Percentiles rank a stretch among this genome's conserved stretches.
phyloP scores from a whole-genome alignment of 805 yeast genomes.

The Myxozyma mucilagina region DNA sequence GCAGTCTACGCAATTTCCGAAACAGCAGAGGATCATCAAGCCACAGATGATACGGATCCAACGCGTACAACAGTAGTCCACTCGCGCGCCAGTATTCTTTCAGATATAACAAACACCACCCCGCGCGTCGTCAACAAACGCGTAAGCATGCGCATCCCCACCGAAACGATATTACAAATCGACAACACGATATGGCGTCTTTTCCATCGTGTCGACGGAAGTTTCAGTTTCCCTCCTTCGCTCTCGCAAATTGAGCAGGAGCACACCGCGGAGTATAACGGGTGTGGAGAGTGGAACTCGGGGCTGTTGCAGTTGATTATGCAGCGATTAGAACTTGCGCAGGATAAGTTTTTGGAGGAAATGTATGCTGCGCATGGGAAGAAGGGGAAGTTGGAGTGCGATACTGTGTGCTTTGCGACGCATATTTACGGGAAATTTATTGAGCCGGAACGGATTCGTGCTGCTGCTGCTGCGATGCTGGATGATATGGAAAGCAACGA shows the following conservation, averaged over 20 bases:
- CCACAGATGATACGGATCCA: not conserved
- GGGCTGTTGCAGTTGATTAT: constrained; percentile 14
- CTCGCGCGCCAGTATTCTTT: constrained; percentile 15
- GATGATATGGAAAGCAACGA: constrained; percentile 5
- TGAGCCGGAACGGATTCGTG: not conserved
- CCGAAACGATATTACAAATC: constrained; percentile 10
- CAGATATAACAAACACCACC: constrained; percentile 19
- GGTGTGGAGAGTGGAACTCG: constrained; percentile 8
- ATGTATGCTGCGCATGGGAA: constrained; percentile 15
- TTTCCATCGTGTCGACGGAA: constrained; percentile 22
- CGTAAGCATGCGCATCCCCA: constrained; percentile 17
- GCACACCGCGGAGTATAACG: not conserved
- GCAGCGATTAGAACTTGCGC: constrained; percentile 19
- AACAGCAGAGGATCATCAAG: too few species aligned
- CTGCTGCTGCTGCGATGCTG: constrained; percentile 1
- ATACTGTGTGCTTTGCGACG: constrained; percentile 18
- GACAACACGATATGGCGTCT: constrained; percentile 9
- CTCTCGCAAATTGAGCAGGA: constrained; percentile 12
- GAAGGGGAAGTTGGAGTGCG: constrained; percentile 8
- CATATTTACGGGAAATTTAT: constrained; percentile 16
- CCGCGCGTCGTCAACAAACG: constrained; percentile 14
- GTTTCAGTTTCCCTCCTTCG: constrained; percentile 26
- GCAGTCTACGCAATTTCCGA: not conserved
- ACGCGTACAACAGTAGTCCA: constrained; percentile 16
- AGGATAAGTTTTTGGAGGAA: constrained; percentile 17